Conservation (phyloP, 2,329 filamentous ascomycete genomes). For the Penicillium oxalicum region DNA sequence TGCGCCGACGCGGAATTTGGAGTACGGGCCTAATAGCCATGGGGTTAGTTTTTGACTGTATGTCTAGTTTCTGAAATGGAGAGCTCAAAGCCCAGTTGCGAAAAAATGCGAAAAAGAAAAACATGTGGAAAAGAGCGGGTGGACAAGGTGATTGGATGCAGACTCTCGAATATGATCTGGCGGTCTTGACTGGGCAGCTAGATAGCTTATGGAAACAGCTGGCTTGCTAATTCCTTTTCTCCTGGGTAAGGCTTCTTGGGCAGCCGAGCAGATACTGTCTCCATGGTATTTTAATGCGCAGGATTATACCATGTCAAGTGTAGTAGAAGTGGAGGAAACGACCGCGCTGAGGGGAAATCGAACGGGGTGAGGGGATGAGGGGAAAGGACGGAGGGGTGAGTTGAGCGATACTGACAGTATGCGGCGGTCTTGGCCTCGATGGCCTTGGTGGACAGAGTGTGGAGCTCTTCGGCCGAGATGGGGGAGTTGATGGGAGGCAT, state of each 20-base stretch:
- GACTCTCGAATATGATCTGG: too few relatives aligned
- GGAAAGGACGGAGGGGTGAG: conserved; percentile 5
- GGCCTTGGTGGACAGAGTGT: conserved; percentile 56
- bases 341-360: too few relatives aligned
- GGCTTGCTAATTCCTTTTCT: too few relatives aligned
- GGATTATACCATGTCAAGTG: too few relatives aligned
- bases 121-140: not conserved
- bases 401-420: conserved; percentile 58
- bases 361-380: not conserved
- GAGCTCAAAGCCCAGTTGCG: too few relatives aligned
- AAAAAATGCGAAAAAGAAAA: too few relatives aligned
- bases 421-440: conserved; percentile 68
- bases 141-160: not conserved
- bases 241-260: too few relatives aligned
- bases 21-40: conserved; percentile 62
- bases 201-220: not conserved
- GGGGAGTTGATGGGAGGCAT: conserved; percentile 1
- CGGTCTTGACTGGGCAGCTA: not conserved
- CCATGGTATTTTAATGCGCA: too few relatives aligned
- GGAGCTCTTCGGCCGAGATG: conserved; percentile 60
- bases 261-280: too few relatives aligned
- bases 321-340: too few relatives aligned
- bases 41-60: not conserved
- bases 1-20: conserved; percentile 82
- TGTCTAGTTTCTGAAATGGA: too few relatives aligned